These are phyloP conservation scores for Endoconidiophora laricicola DNA, from an alignment of 2,329 filamentous ascomycete genomes.

Conservation along the genomic window DNA sequence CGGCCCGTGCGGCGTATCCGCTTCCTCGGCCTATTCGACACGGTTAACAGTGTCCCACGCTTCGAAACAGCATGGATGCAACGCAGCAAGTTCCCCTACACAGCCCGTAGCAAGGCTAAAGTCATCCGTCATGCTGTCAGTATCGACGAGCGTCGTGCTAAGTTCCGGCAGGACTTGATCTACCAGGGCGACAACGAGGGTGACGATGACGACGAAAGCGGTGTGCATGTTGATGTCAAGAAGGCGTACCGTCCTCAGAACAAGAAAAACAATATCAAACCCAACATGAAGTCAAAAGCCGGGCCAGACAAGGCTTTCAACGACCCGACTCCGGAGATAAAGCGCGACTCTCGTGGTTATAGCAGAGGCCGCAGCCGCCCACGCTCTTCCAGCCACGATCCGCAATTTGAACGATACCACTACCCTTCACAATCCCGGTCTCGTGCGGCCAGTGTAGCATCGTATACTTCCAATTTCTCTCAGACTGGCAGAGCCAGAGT, in stretches of 20 bases:
- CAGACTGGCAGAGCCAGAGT: not conserved
- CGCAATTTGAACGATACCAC: slow-evolving; percentile 13
- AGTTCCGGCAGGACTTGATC: slow-evolving; percentile 55
- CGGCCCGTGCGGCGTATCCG: slow-evolving; percentile 56
- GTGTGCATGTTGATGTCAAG: not conserved
- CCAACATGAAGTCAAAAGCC: not conserved
- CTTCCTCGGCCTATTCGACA: slow-evolving; percentile 68
- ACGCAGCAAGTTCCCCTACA: slow-evolving; percentile 59
- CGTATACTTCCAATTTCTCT: not conserved
- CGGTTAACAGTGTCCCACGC: slow-evolving; percentile 61
- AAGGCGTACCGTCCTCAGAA: not conserved
- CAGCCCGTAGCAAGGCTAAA: slow-evolving; percentile 37
- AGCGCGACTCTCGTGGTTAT: not conserved
- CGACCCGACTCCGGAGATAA: not conserved
- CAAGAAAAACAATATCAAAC: not conserved
- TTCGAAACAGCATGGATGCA: slow-evolving; percentile 69
- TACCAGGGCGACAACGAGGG: slow-evolving; percentile 26
- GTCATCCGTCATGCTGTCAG: slow-evolving; percentile 54
- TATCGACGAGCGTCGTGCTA: slow-evolving; percentile 54
- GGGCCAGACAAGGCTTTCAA: slow-evolving; percentile 8
- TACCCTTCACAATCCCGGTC: slow-evolving; percentile 22
- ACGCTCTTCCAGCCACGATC: slow-evolving; percentile 4
- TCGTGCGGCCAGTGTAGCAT: slow-evolving; percentile 4
- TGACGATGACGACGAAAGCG: not conserved
- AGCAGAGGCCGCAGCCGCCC: not conserved